Conservation (phyloP, 2,329 filamentous ascomycete genomes). For the Colletotrichum eremochloae region DNA sequence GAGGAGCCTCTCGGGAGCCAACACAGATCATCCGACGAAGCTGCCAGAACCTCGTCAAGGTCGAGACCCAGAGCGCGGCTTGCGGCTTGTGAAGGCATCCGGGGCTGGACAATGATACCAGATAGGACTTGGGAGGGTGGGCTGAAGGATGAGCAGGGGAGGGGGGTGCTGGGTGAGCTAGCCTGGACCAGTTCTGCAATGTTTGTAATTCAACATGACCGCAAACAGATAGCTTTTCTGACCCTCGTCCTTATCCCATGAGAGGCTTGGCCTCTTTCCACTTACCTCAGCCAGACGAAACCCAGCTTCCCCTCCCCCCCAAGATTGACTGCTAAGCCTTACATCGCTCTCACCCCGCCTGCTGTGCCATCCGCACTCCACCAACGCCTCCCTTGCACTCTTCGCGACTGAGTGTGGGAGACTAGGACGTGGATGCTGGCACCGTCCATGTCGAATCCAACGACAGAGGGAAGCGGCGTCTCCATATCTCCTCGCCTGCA, state of each 20-base stretch:
- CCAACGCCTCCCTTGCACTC: conserved; percentile 4
- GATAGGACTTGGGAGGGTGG: background rate
- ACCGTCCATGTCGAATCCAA: background rate
- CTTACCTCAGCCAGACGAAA: conserved; percentile 9
- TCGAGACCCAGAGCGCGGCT: conserved; percentile 16
- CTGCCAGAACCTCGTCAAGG: background rate
- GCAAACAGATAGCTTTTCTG: conserved; percentile 40
- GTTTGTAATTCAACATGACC: conserved; percentile 25
- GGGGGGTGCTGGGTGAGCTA: background rate
- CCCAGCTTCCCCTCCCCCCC: background rate
- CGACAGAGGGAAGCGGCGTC: conserved; percentile 16
- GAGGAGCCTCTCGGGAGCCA: conserved; percentile 21
- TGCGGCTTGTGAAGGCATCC: conserved; percentile 12
- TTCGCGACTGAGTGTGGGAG: background rate
- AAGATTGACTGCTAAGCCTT: conserved; percentile 37
- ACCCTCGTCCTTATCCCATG: background rate
- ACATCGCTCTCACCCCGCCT: conserved; percentile 24
- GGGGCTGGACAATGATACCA: conserved; percentile 23
- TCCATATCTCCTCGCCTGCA: conserved; percentile 7
- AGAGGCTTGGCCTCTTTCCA: conserved; percentile 20
- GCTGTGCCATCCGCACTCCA: conserved; percentile 7
- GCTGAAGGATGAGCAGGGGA: background rate
- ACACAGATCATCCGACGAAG: conserved; percentile 33
- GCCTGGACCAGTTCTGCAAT: conserved; percentile 5
- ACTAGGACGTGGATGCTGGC: background rate